These are phyloP conservation scores for Hysterangium stoloniferum DNA, from an alignment of 768 basidiomycete genomes.

Conservation along the genomic window DNA sequence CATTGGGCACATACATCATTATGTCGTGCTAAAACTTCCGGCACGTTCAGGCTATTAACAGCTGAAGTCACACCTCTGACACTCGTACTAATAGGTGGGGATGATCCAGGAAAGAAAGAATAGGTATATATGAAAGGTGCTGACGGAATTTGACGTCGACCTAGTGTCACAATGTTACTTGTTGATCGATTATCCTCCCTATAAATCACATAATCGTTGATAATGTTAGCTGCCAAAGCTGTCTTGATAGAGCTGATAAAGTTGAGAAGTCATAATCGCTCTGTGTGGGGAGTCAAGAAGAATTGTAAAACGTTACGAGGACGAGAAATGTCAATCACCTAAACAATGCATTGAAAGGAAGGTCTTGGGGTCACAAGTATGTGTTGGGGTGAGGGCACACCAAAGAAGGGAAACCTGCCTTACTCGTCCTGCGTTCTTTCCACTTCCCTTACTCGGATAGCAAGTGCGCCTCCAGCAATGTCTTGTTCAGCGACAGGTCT, in stretches of 20 bases:
- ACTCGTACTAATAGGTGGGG: no score
- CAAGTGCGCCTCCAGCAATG: background rate
- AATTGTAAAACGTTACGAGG: background rate
- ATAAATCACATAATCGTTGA: no score
- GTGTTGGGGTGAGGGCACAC: background rate
- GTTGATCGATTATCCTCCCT: no score
- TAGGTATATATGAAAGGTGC: no score
- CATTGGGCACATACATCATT: no score
- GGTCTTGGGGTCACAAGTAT: background rate
- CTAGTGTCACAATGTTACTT: no score
- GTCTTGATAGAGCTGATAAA: slow-evolving; percentile 13
- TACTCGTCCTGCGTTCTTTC: slow-evolving; percentile 8
- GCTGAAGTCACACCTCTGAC: no score
- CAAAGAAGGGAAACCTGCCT: slow-evolving; percentile 12
- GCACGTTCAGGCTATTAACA: no score
- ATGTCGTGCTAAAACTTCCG: no score
- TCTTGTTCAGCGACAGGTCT: slow-evolving; percentile 8
- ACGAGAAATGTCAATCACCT: background rate
- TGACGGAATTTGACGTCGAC: no score
- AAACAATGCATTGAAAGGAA: background rate
- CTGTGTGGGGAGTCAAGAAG: background rate
- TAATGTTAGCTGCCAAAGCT: slow-evolving; percentile 11
- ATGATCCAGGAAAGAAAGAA: no score
- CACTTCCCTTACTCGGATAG: background rate
- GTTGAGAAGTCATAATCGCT: slow-evolving; percentile 11